Conservation (phyloP, 768 basidiomycete species). For the Suillus plorans region DNA sequence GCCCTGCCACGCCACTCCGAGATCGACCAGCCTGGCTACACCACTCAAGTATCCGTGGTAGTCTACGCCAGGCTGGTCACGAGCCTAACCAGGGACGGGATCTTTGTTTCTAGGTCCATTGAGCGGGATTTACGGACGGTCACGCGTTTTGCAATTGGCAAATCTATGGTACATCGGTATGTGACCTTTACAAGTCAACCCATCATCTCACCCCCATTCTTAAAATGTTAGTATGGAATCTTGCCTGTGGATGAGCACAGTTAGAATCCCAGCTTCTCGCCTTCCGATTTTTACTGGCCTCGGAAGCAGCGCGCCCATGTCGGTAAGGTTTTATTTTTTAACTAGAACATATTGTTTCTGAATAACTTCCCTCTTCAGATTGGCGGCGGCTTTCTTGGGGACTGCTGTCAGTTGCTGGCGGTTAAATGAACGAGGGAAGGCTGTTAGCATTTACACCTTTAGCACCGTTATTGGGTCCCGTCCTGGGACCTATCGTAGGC, state of each 20-base stretch:
- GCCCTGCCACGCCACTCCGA: no score
- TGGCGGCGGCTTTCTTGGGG: slow-evolving; percentile 66
- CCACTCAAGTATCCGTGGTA: no score
- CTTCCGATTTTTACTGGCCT: slow-evolving; percentile 71
- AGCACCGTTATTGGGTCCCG: slow-evolving; percentile 67
- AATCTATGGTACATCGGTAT: slow-evolving; percentile 67
- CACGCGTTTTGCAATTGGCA: slow-evolving; percentile 55
- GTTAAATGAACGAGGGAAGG: slow-evolving; percentile 61
- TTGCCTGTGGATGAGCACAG: slow-evolving; percentile 63
- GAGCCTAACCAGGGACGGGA: slow-evolving; percentile 13
- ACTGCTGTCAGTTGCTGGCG: slow-evolving; percentile 43
- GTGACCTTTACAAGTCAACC: slow-evolving; percentile 1
- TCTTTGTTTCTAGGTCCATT: slow-evolving; percentile 54
- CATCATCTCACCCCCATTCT: neutral
- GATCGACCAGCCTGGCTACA: no score
- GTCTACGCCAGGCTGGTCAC: no score
- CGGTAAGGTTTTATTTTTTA: slow-evolving; percentile 26
- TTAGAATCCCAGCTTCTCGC: slow-evolving; percentile 57
- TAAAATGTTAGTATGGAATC: slow-evolving; percentile 49
- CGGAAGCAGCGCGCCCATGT: slow-evolving; percentile 70
- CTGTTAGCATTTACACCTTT: slow-evolving; percentile 62
- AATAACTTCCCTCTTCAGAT: slow-evolving; percentile 32
- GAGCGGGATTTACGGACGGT: slow-evolving; percentile 73
- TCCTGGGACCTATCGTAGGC: slow-evolving; percentile 60
- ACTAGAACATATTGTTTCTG: no score